phyloP scores from a whole-genome alignment of 768 basidiomycete genomes.

The Lentinula detonsa region DNA sequence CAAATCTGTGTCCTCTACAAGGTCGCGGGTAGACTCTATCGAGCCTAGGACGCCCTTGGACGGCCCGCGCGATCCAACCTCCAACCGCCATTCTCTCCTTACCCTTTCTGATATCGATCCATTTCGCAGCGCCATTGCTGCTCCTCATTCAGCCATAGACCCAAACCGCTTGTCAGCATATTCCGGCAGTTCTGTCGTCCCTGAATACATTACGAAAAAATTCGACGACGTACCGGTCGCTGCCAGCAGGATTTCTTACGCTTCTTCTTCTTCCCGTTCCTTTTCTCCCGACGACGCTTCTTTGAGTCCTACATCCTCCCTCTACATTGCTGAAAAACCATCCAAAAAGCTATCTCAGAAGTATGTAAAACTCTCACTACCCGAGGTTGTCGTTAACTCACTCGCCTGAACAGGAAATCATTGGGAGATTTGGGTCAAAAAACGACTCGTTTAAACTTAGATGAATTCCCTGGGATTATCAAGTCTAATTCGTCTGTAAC shows the following conservation, averaged over 20 bases:
- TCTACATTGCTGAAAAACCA: conserved; percentile 1
- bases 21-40: conserved; percentile 47
- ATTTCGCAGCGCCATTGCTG: conserved; percentile 38
- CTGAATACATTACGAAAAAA: conserved; percentile 35
- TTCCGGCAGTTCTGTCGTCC: conserved; percentile 40
- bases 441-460: conserved; percentile 10
- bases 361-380: conserved; percentile 8
- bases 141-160: conserved; percentile 35
- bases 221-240: conserved; percentile 20
- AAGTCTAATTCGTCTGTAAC: conserved; percentile 26
- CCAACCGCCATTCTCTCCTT: conserved; percentile 43
- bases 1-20: conserved; percentile 53
- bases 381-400: neutral
- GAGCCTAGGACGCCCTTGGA: conserved; percentile 54
- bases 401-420: conserved; percentile 9
- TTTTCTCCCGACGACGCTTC: conserved; percentile 20
- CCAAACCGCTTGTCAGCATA: conserved; percentile 46
- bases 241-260: conserved; percentile 45
- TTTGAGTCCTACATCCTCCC: conserved; percentile 1
- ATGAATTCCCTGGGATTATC: conserved; percentile 11
- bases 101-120: conserved; percentile 63
- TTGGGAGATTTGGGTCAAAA: conserved; percentile 12
- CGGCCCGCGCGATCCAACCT: conserved; percentile 23
- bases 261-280: conserved; percentile 48
- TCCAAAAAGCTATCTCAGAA: conserved; percentile 6